A percentile compares a stretch with the other conserved stretches of the same genome.
Evolutionary conservation across 257 asterid genomes (phyloP).

Genomic region (Linderniella brevidens): DNA sequence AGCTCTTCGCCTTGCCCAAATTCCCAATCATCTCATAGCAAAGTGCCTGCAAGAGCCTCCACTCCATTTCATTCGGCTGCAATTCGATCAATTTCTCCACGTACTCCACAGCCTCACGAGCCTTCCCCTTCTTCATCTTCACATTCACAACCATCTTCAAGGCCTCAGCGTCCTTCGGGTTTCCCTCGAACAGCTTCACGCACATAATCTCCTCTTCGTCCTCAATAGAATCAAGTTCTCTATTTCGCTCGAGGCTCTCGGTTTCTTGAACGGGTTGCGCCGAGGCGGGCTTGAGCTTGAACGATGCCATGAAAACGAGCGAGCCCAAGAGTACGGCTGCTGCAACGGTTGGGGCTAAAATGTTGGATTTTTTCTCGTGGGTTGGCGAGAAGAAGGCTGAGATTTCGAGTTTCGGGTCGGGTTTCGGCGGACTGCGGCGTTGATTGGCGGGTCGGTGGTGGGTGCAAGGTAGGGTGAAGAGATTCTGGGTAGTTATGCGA

Average conservation of each 20-base stretch:
- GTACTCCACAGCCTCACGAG: conserved; percentile 42
- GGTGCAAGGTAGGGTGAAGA: too few relatives aligned
- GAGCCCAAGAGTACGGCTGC: conserved; percentile 52
- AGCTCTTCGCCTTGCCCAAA: conserved; percentile 52
- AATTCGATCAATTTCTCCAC: conserved; percentile 60
- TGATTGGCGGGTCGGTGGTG: conserved; percentile 3
- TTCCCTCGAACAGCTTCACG: conserved; percentile 33
- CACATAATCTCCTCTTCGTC: conserved; percentile 48
- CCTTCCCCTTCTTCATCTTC: conserved; percentile 73
- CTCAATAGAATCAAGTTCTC: conserved; percentile 8
- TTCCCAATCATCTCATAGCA: conserved; percentile 83
- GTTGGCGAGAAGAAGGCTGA: conserved; percentile 12
- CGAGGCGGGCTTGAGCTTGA: conserved; percentile 25
- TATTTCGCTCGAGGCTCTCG: conserved; percentile 21
- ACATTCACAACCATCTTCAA: conserved; percentile 55
- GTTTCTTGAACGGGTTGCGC: conserved; percentile 43
- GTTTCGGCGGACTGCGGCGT: conserved; percentile 11
- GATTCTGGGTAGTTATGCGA: too few relatives aligned
- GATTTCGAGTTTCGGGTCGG: conserved; percentile 19
- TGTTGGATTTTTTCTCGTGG: conserved; percentile 15
- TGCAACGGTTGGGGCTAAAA: conserved; percentile 24
- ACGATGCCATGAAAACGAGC: conserved; percentile 27
- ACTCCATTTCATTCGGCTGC: conserved; percentile 69
- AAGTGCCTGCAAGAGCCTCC: conserved; percentile 90
- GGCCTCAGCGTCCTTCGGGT: conserved; percentile 37